These are phyloP conservation scores for Fusarium subtropicale DNA, from an alignment of 2,329 filamentous ascomycete genomes.

Conservation along the genomic window DNA sequence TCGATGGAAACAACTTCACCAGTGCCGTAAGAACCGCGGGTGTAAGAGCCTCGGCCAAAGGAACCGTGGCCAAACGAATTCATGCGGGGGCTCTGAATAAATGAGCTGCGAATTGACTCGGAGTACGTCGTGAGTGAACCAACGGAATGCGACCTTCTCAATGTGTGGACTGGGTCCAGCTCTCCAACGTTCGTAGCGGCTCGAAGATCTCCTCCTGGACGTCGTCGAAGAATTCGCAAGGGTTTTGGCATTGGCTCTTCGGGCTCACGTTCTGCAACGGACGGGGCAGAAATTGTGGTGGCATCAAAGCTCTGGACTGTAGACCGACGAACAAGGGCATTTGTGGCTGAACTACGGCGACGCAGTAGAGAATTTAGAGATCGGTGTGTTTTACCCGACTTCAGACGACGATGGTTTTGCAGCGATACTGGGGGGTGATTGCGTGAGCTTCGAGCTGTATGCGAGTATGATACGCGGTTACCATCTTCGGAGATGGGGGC, in stretches of 20 bases:
- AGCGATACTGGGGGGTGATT: constrained; percentile 49
- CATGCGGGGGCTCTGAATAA: constrained; percentile 57
- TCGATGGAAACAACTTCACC: constrained; percentile 37
- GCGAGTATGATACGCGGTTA: constrained; percentile 49
- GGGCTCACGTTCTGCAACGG: constrained; percentile 59
- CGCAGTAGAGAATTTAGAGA: constrained; percentile 64
- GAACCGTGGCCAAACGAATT: constrained; percentile 46
- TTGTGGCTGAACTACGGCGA: constrained; percentile 71
- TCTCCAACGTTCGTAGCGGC: constrained; percentile 75
- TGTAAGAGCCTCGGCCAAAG: constrained; percentile 23
- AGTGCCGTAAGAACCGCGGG: constrained; percentile 26
- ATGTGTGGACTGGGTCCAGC: constrained; percentile 58
- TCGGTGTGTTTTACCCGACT: constrained; percentile 61
- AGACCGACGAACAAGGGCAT: constrained; percentile 62
- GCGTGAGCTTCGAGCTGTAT: constrained; percentile 41
- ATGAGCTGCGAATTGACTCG: constrained; percentile 70
- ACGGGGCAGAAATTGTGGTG: constrained; percentile 62
- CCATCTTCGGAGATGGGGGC: constrained; percentile 51
- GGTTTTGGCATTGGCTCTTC: constrained; percentile 59
- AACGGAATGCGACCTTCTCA: constrained; percentile 67
- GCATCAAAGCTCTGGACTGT: constrained; percentile 72
- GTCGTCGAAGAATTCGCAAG: constrained; percentile 74
- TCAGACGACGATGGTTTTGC: constrained; percentile 58
- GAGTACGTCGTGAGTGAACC: constrained; percentile 70
- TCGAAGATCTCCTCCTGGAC: constrained; percentile 80